phyloP scores from a whole-genome alignment of 2,329 filamentous ascomycete species.

The Fusarium sp. region DNA sequence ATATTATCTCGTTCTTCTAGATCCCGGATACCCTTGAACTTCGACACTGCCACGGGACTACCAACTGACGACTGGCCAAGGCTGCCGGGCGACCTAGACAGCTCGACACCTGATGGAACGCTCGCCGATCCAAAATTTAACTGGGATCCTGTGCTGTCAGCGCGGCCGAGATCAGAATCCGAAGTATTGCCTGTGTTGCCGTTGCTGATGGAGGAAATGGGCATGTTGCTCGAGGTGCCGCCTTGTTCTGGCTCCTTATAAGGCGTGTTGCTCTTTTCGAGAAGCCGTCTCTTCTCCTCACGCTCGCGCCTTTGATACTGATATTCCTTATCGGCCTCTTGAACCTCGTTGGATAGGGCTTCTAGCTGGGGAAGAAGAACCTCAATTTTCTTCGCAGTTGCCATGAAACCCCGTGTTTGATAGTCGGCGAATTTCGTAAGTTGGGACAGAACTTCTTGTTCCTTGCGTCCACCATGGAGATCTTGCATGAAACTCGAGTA shows the following conservation, averaged over 20 bases:
- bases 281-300: constrained; percentile 89
- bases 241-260: constrained; percentile 77
- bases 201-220: constrained; percentile 54
- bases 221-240: constrained; percentile 55
- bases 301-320: constrained; percentile 94
- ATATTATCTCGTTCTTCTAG: constrained; percentile 84
- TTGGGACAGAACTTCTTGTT: constrained; percentile 95
- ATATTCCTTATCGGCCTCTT: constrained; percentile 94
- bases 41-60: constrained; percentile 66
- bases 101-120: constrained; percentile 54
- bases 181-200: constrained; percentile 64
- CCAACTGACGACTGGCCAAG: constrained; percentile 59
- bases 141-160: constrained; percentile 80
- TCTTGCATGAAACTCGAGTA: constrained; percentile 99
- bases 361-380: constrained; percentile 89
- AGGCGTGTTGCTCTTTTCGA: constrained; percentile 87
- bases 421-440: constrained; percentile 93
- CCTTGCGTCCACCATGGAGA: constrained; percentile 97
- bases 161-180: constrained; percentile 77
- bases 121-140: constrained; percentile 59
- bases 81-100: constrained; percentile 70
- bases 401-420: constrained; percentile 85
- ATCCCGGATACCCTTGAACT: constrained; percentile 93
- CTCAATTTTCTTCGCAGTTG: constrained; percentile 88
- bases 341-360: constrained; percentile 88